These are phyloP conservation scores for Starmerella sp. DNA, from an alignment of 805 yeast genomes.

Conservation along the genomic window DNA sequence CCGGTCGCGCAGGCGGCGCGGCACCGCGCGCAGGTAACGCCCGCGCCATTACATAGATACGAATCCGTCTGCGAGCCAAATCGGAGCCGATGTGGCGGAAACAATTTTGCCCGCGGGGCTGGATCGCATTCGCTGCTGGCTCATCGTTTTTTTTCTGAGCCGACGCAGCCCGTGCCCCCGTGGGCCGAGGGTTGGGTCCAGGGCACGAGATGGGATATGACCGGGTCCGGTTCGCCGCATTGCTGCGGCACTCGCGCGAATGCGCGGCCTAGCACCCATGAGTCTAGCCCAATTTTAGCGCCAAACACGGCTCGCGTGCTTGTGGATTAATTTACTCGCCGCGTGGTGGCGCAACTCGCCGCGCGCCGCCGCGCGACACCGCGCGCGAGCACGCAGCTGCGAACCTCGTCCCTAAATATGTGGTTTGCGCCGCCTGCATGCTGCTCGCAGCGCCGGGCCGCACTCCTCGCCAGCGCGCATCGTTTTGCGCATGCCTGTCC, in stretches of 20 bases:
- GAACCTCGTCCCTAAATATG: too few relatives aligned
- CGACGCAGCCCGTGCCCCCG: constrained; percentile 5
- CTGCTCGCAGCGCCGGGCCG: too few relatives aligned
- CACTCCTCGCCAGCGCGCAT: neutral
- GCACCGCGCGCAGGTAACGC: neutral
- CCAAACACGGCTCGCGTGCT: neutral
- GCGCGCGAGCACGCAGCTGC: too few relatives aligned
- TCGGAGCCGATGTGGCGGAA: neutral
- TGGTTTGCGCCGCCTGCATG: neutral
- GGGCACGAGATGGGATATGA: neutral
- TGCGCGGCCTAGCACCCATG: constrained; percentile 1
- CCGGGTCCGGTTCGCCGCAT: neutral
- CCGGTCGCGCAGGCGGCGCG: neutral
- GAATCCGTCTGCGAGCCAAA: neutral
- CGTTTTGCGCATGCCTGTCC: neutral
- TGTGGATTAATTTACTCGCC: neutral
- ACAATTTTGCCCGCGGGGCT: neutral
- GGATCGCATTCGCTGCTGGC: neutral
- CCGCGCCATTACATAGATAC: neutral
- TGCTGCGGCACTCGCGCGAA: neutral
- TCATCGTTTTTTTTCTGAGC: constrained; percentile 1
- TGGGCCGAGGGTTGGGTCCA: neutral
- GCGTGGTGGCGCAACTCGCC: too few relatives aligned
- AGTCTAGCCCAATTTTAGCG: neutral
- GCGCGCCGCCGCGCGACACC: too few relatives aligned